Percentiles rank a stretch among this genome's conserved stretches.
Evolutionary conservation across 257 asterid genomes (phyloP).

Genomic region (Solanum virginianum): DNA sequence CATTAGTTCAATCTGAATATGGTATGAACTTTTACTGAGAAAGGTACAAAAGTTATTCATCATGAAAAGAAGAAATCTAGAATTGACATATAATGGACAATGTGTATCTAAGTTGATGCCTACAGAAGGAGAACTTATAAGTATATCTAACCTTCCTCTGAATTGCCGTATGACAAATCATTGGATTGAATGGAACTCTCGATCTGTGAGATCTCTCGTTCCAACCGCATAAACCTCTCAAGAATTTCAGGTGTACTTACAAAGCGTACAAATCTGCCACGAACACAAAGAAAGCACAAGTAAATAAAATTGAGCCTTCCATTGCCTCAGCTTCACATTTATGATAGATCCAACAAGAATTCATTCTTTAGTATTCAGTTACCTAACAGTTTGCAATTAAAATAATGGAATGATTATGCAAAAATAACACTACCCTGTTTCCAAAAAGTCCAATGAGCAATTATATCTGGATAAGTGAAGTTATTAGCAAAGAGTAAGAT

Average conservation of each 20-base stretch:
- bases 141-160: slow-evolving; percentile 3
- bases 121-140: neutral
- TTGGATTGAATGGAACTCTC: slow-evolving; percentile 51
- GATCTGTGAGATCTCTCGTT: slow-evolving; percentile 66
- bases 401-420: neutral
- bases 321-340: neutral
- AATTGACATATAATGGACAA: neutral
- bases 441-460: neutral
- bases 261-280: slow-evolving; percentile 65
- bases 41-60: neutral
- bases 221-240: slow-evolving; percentile 59
- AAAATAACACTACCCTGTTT: neutral
- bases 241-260: slow-evolving; percentile 85
- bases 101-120: neutral
- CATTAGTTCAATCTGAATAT: neutral
- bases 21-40: neutral
- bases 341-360: neutral
- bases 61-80: neutral
- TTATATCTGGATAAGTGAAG: neutral
- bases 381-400: neutral
- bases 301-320: neutral
- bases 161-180: slow-evolving; percentile 20
- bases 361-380: neutral
- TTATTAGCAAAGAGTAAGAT: neutral
- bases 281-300: neutral